Conservation (phyloP, 2,329 filamentous ascomycete species). For the Pseudogymnoascus sp. region DNA sequence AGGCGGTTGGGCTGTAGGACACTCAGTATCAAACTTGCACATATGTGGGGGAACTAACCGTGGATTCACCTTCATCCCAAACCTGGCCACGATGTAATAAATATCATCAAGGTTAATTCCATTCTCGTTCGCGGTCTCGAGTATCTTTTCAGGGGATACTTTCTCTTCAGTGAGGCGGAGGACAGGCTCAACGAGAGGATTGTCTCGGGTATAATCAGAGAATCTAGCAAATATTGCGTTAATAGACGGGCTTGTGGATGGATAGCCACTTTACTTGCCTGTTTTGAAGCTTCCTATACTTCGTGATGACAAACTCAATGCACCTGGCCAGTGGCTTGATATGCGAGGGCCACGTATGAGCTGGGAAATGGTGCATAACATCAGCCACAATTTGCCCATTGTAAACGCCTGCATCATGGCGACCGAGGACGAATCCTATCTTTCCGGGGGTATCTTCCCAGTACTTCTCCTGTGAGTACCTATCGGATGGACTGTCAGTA, state of each 20-base stretch:
- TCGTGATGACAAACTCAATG: neutral
- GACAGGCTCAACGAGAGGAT: neutral
- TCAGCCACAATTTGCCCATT: neutral
- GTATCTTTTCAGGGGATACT: neutral
- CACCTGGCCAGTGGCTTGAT: neutral
- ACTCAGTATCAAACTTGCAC: neutral
- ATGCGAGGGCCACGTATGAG: neutral
- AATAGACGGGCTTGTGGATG: neutral
- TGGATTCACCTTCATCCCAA: neutral
- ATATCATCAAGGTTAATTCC: neutral
- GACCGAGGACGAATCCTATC: neutral
- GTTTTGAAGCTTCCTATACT: neutral
- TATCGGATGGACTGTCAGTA: neutral
- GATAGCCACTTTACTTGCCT: neutral
- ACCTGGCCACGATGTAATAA: conserved; percentile 3
- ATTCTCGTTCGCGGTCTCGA: neutral
- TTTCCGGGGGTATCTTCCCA: neutral
- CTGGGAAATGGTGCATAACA: neutral
- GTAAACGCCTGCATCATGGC: neutral
- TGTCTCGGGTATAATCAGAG: neutral
- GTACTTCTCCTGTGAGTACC: neutral
- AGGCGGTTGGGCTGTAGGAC: neutral
- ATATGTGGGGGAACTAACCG: neutral
- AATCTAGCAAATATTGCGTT: neutral
- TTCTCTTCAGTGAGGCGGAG: neutral